Percentiles rank a stretch among this genome's conserved stretches.
phyloP scores from a whole-genome alignment of 768 basidiomycete genomes.

The Lepiota venenata region DNA sequence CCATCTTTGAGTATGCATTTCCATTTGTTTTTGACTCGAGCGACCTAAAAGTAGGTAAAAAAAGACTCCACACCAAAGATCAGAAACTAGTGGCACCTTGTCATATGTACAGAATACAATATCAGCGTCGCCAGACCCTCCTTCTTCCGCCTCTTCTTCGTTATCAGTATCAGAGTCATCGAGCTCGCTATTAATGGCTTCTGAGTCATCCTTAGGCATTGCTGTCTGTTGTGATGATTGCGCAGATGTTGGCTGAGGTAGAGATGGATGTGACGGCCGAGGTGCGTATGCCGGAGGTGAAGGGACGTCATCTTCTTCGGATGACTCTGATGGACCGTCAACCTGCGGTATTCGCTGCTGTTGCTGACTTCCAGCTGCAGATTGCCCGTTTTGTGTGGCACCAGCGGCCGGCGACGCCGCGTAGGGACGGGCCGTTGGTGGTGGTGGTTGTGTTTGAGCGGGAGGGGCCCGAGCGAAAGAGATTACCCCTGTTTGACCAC shows the following conservation, averaged over 20 bases:
- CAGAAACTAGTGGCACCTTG: slow-evolving; percentile 55
- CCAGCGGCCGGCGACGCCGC: not conserved
- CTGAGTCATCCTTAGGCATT: slow-evolving; percentile 45
- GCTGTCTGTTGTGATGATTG: slow-evolving; percentile 29
- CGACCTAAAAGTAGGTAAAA: slow-evolving; percentile 58
- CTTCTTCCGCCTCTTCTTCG: slow-evolving; percentile 82
- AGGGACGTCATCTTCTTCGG: slow-evolving; percentile 56
- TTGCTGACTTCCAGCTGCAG: slow-evolving; percentile 13
- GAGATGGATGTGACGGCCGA: slow-evolving; percentile 67
- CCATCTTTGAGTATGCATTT: slow-evolving; percentile 98
- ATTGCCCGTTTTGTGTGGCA: slow-evolving; percentile 13
- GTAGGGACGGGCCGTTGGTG: no score
- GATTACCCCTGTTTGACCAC: slow-evolving; percentile 56
- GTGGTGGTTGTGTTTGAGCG: no score
- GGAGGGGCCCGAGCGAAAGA: slow-evolving; percentile 39
- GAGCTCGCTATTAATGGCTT: slow-evolving; percentile 94
- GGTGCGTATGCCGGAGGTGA: slow-evolving; percentile 68
- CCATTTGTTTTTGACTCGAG: slow-evolving; percentile 99
- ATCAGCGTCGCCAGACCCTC: slow-evolving; percentile 71
- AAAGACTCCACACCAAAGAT: not conserved
- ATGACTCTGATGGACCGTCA: slow-evolving; percentile 77
- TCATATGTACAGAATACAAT: slow-evolving; percentile 99
- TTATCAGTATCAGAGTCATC: slow-evolving; percentile 92
- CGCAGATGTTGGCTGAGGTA: slow-evolving; percentile 57
- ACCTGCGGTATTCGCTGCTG: slow-evolving; percentile 66